Evolutionary conservation across 495 filamentous ascomycete species (phyloP), one percentile per base, ranked within the genome.

Genomic region (Tuber umbilicatum): DNA sequence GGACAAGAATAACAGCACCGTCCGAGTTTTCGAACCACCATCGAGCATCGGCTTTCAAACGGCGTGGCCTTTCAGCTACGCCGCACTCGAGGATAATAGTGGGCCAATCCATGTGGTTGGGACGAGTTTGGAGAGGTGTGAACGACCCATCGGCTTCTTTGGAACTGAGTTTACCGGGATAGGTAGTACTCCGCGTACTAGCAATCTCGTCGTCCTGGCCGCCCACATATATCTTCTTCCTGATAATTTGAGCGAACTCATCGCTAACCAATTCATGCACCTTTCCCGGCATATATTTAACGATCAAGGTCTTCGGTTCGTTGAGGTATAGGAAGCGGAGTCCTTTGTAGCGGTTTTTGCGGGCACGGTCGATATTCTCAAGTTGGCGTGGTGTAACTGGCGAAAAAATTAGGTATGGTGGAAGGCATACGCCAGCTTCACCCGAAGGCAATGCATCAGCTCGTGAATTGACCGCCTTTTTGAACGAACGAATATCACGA

Each of bases 1-100:
- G 16, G 19, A 74, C 37, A 12, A 71, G 17, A 6, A 64, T 70
- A 21, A 71, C 27, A 35, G 45, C 45, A 38, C 69, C 43, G n/a
- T 39, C 35, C 21, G 69, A 67, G n/a, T 74, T 72, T 60, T 12
- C 27, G 21, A 74, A 60, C 69, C 73, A 74, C 45, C 69, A 67
- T 41, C 21, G n/a, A 16, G 43, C 38, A 64, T 74, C 69, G 21
- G n/a, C 42, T 60, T 27, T 42, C 37, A 74, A 47, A 2, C 69
- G 37, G 9, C 42, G 37, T 31, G 67, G 27, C 4, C n/a, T 42
- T n/a, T 74, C 69, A n/a, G 69, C 42, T 35, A 73, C 47, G 27
- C 73, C 70, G 19, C 47, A 73, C 42, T 45, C 16, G 14, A 45
- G 42, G 12, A 45, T 16, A 16, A 45, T 16, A 0, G 42, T 17